A percentile compares a stretch with the other conserved stretches of the same genome.
phyloP scores from a whole-genome alignment of 352 stramenopile genomes.

The Phytophthora foliorum region DNA sequence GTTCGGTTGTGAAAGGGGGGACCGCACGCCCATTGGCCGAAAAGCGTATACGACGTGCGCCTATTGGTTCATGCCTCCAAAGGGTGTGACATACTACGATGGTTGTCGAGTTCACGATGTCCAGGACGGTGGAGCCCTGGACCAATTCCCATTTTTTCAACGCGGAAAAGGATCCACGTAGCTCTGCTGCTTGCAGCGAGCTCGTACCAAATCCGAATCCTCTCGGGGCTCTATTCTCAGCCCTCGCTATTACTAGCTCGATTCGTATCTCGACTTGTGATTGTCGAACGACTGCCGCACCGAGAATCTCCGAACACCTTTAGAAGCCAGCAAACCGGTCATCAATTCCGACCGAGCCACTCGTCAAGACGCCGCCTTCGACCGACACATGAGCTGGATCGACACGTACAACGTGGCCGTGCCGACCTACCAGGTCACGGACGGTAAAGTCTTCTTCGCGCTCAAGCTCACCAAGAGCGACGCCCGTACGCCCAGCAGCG shows the following conservation, averaged over 20 bases:
- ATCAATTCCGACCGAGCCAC: neutral
- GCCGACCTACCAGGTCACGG: slow-evolving; percentile 43
- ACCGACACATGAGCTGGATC: slow-evolving; percentile 45
- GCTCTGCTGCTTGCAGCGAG: slow-evolving; percentile 29
- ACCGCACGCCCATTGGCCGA: slow-evolving; percentile 17
- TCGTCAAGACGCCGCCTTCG: slow-evolving; percentile 6
- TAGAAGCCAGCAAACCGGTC: slow-evolving; percentile 14
- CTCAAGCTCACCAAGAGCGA: slow-evolving; percentile 43
- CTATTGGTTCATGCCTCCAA: no score
- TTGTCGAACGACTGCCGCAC: slow-evolving; percentile 17
- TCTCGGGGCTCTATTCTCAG: slow-evolving; percentile 13
- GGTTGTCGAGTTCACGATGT: slow-evolving; percentile 5
- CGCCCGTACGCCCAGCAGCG: slow-evolving; percentile 24
- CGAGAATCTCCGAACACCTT: slow-evolving; percentile 1
- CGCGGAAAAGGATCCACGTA: slow-evolving; percentile 26
- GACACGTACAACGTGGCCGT: slow-evolving; percentile 42
- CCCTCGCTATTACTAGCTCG: neutral
- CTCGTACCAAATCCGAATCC: slow-evolving; percentile 26
- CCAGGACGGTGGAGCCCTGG: neutral
- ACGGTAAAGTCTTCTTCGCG: slow-evolving; percentile 40
- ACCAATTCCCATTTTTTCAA: slow-evolving; percentile 34
- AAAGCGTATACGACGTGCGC: neutral
- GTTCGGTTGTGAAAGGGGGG: slow-evolving; percentile 29
- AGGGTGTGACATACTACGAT: slow-evolving; percentile 30
- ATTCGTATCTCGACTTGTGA: neutral